Evolutionary conservation across 441 rosid genomes (phyloP), one percentile per base, ranked within the genome.

Genomic region (Gossypium laxum): DNA sequence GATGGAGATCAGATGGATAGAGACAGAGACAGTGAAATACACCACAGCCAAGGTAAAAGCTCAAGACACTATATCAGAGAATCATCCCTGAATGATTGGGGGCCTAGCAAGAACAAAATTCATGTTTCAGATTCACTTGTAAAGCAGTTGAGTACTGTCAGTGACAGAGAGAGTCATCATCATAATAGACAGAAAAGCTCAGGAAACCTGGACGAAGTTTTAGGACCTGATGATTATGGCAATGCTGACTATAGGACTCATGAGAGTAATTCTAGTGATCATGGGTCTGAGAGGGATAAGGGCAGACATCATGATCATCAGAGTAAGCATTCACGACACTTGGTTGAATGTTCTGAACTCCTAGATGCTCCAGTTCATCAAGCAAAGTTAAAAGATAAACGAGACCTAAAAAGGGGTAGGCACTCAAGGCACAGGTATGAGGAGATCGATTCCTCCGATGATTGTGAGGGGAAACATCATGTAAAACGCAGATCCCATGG

Each of bases 1-100:
- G 10, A 63, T 19, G 67, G 15, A 62, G 67, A 63, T 67, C 52
- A 21, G 61, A 67, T 67, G 10, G 81, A 38, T 38, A 12, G 51
- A 12, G 51, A 62, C 50, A 38, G 67, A 38, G 50, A 38, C 30
- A 10, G 10, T 22, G 55, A 64, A 63, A 19, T 28, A 43, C 32
- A 64, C 18, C 34, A 2, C 26, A 43, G 69, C 69, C 52, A 0
- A 19, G 18, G 34, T 2, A 45, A 64, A 64, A 43, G 34, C 34
- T 5, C 54, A 43, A 64, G 54, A 43, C 5, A 12, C 54, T 52
- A 64, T 63, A 62, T 38, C 67, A 34, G 41, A 62, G 67, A 62
- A 21, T 41, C 68, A 64, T 12, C 54, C 10, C 32, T 11, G 54
- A 22, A 64, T 62, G 50, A 18, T 34, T 10, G 1, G 48, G 67